Evolutionary conservation across 352 stramenopile genomes (phyloP).

Genomic region (Pythium aphanidermatum): DNA sequence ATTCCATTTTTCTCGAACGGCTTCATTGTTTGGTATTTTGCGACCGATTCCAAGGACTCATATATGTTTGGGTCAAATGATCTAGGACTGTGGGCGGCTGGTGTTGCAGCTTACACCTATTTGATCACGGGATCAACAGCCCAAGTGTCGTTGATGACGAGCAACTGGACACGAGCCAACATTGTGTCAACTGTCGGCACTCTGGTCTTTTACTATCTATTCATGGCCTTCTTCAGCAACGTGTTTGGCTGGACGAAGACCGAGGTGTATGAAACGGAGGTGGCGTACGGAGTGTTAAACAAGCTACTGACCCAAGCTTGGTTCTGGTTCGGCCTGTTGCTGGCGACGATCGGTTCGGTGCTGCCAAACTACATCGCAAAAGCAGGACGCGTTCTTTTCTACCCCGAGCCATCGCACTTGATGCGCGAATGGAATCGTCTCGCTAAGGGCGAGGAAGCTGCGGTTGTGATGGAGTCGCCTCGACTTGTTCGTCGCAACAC

Average conservation of each 20-base stretch:
- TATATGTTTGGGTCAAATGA: conserved; percentile 65
- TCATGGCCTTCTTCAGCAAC: conserved; percentile 80
- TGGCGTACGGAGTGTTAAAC: conserved; percentile 54
- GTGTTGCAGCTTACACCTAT: conserved; percentile 81
- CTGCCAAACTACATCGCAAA: conserved; percentile 87
- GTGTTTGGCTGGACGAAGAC: conserved; percentile 68
- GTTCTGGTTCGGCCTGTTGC: conserved; percentile 80
- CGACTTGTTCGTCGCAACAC: conserved; percentile 80
- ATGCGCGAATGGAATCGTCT: conserved; percentile 89
- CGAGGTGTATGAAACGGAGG: conserved; percentile 78
- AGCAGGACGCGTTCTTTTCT: conserved; percentile 80
- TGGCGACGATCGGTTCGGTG: conserved; percentile 48
- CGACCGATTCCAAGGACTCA: conserved; percentile 30
- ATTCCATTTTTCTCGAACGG: conserved; percentile 83
- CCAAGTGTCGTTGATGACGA: conserved; percentile 85
- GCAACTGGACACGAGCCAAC: conserved; percentile 83
- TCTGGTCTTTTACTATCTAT: conserved; percentile 82
- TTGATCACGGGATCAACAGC: conserved; percentile 81
- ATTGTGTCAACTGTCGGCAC: conserved; percentile 68
- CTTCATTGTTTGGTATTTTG: conserved; percentile 82
- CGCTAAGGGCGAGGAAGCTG: conserved; percentile 66
- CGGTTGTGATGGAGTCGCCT: conserved; percentile 50
- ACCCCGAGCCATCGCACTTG: conserved; percentile 82
- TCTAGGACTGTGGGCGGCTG: conserved; percentile 70
- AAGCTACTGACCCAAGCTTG: conserved; percentile 62